Evolutionary conservation across 163 green algal species (phyloP), one percentile per base, ranked within the genome.

Genomic region (Prototheca stagnorum): DNA sequence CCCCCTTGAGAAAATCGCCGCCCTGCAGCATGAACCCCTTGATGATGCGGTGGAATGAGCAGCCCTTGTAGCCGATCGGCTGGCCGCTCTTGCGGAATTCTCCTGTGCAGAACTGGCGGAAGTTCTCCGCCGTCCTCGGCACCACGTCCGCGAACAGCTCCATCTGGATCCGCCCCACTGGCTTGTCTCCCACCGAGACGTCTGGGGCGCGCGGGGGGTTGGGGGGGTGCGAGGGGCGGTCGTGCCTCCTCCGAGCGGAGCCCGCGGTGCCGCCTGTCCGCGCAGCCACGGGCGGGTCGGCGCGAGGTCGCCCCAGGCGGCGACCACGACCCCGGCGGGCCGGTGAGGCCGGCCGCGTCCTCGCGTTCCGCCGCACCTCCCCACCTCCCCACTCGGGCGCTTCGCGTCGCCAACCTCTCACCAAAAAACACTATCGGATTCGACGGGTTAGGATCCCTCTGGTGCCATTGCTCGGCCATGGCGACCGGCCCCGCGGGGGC

Each of bases 381-480:
- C n/a, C n/a, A n/a, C n/a, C n/a, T n/a, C n/a, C n/a, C n/a, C n/a
- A n/a, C n/a, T n/a, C n/a, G n/a, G n/a, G n/a, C n/a, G n/a, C n/a
- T n/a, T n/a, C n/a, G n/a, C n/a, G n/a, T n/a, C n/a, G n/a, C n/a
- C n/a, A n/a, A n/a, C n/a, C n/a, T n/a, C n/a, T n/a, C 50, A 89
- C 80, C 81, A 45, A 94, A 93, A 47, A 94, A 94, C 1, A 94
- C 81, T 1, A 93, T 60, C 1, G 84, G 84, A 49, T 94, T 94
- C 20, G 50, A 48, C 4, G 70, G 47, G 15, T 78, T 75, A 1
- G 60, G 59, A 9, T 64, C 29, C 2, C 84, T 59, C 33, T 80
- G 42, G 40, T 91, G 80, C 80, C 80, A 91, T 17, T 82, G 74
- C 35, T 70, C 61, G 7, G 42, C 22, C 42, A 49, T 49, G 37